Evolutionary conservation across 2,329 filamentous ascomycete species (phyloP), one percentile per base, ranked within the genome.

Genomic region (Penicillium brevicompactum): DNA sequence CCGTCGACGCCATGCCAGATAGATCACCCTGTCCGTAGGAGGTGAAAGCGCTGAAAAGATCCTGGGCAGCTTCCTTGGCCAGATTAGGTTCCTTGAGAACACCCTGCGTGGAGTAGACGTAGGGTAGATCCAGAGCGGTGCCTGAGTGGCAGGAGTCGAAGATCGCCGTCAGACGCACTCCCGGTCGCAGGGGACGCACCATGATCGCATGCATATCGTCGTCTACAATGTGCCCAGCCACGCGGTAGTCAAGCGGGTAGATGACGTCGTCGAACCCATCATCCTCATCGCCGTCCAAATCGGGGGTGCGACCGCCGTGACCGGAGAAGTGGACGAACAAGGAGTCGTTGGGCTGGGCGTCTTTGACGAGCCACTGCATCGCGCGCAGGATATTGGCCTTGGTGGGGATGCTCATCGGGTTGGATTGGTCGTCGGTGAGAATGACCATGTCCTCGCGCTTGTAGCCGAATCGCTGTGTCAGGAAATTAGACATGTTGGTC

Each of bases 341-440:
- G 5, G 93, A 96, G 71, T 97, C 93, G 71, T 97, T 95, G 0
- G 92, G 90, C 55, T 85, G 84, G 5, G 93, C 93, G 70, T 95
- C 92, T 74, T 95, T 95, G 57, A 97, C 92, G n/a, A 97, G 80
- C 93, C 93, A 97, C 69, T 97, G 92, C 93, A 97, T 97, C 22
- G 93, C 93, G 49, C 93, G 84, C 16, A 97, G 74, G 52, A 97
- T 96, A 70, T 97, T 97, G 62, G 91, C 88, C 74, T 97, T 97
- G 6, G 91, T 96, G 1, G 93, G 93, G 73, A 96, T 88, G 75
- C 91, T 96, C 89, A 97, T 92, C n/a, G 91, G 91, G 67, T 96
- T 96, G 70, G 92, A 88, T 78, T 97, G 92, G 71, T 97, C 93
- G 68, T 97, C 93, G 32, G 93, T 97, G 70, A 97, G 82, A 60